A percentile compares a stretch with the other conserved stretches of the same genome.
Evolutionary conservation across 1,284 basidiomycete genomes (phyloP).

Genomic region (Pulveroboletus ridleyi): DNA sequence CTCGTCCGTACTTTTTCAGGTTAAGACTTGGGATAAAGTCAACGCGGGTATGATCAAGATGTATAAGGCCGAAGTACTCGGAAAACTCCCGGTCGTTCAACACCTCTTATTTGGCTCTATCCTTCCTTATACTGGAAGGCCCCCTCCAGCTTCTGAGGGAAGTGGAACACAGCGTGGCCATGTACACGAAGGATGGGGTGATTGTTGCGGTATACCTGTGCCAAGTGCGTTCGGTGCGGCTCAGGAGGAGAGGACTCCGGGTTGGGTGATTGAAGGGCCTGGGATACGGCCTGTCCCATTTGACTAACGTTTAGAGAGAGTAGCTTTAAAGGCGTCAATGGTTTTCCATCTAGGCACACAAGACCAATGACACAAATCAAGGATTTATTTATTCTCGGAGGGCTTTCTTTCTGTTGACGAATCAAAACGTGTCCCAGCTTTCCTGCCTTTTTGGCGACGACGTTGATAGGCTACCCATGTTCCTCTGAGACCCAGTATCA

Average conservation of each 20-base stretch:
- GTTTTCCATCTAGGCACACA: neutral
- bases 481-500: no score
- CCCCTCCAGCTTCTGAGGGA: conserved; percentile 47
- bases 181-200: conserved; percentile 77
- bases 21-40: conserved; percentile 97
- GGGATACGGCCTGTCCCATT: conserved; percentile 87
- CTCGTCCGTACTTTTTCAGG: conserved; percentile 44
- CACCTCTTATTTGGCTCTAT: conserved; percentile 95
- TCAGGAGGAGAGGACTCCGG: conserved; percentile 44
- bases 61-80: conserved; percentile 95
- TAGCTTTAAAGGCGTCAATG: neutral
- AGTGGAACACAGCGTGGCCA: conserved; percentile 57
- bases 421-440: neutral
- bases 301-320: conserved; percentile 51
- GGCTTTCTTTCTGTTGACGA: neutral
- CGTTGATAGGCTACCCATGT: no score
- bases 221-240: conserved; percentile 86
- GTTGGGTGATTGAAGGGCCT: conserved; percentile 54
- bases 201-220: conserved; percentile 93
- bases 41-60: conserved; percentile 99
- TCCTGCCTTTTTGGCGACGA: no score
- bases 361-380: neutral
- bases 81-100: conserved; percentile 96
- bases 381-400: neutral
- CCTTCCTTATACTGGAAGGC: conserved; percentile 73